These are phyloP conservation scores for Omphalotus olearius DNA, from an alignment of 1,284 basidiomycete species.

Conservation along the genomic window DNA sequence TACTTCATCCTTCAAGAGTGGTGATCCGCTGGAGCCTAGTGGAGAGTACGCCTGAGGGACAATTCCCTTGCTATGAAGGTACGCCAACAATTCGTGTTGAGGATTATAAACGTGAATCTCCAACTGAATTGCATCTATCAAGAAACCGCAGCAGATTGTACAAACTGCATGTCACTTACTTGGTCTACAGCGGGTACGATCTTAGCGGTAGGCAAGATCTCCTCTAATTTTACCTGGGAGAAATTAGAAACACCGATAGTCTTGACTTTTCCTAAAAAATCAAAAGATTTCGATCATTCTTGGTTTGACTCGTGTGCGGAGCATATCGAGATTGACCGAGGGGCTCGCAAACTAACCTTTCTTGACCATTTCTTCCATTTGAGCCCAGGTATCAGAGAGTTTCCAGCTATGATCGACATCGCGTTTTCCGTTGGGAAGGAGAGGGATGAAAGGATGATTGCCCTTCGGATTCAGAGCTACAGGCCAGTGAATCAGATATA, in stretches of 20 bases:
- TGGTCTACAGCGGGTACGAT: slow-evolving; percentile 64
- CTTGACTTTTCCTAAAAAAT: slow-evolving; percentile 56
- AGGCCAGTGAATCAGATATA: slow-evolving; percentile 84
- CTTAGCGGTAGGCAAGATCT: slow-evolving; percentile 52
- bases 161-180: slow-evolving; percentile 28
- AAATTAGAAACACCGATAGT: slow-evolving; percentile 78
- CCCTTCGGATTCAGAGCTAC: slow-evolving; percentile 72
- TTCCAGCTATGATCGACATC: slow-evolving; percentile 66
- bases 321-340: background rate
- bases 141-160: background rate
- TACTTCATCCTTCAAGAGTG: slow-evolving; percentile 67
- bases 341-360: slow-evolving; percentile 39
- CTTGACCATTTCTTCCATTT: slow-evolving; percentile 73
- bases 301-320: background rate
- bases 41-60: slow-evolving; percentile 82
- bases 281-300: too few relatives aligned
- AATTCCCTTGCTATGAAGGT: slow-evolving; percentile 68
- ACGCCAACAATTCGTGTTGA: slow-evolving; percentile 66
- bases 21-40: slow-evolving; percentile 69
- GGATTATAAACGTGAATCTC: slow-evolving; percentile 79
- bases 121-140: slow-evolving; percentile 35
- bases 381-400: slow-evolving; percentile 73
- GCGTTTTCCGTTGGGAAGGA: slow-evolving; percentile 62
- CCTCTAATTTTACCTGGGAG: slow-evolving; percentile 57
- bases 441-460: slow-evolving; percentile 68